Evolutionary conservation across 2,329 filamentous ascomycete genomes (phyloP), one percentile per base, ranked within the genome.

Genomic region (Bipolaris victoriae): DNA sequence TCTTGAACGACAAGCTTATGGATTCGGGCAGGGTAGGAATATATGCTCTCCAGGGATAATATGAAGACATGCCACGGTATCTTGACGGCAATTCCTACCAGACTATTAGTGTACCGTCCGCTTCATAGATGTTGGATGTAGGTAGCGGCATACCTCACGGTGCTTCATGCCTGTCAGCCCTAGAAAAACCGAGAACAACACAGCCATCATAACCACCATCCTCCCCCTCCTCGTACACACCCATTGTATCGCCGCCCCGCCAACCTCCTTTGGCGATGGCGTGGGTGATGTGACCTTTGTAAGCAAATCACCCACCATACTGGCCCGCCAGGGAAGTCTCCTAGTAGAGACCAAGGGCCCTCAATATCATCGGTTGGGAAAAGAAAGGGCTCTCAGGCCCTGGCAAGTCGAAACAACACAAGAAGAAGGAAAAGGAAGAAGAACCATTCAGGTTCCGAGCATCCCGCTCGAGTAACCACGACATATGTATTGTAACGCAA

Each of bases 21-120:
- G 64, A 60, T n/a, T 67, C 58, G 13, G 71, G 70, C 9, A 67
- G 40, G 36, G 61, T 59, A 1, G 68, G 65, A 4, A 67, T 60
- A 44, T 71, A 59, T 1, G 69, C 66, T 46, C 62, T 69, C 74
- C 74, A 76, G 54, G 65, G 63, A 56, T 70, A 67, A 31, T 65
- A 70, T 20, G 62, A 51, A 15, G 69, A 70, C 13, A 75, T 24
- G 29, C 65, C 54, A 20, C 67, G 63, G 57, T 74, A 73, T 43
- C 52, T 61, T 22, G 64, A 61, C 5, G 71, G 67, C 52, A 75
- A 62, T 2, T 63, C 61, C 67, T 74, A 41, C 3, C 10, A 7
- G 22, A 49, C 31, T 20, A 29, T 59, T 45, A 63, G 55, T 49
- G 45, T 53, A 40, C 48, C 18, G 7, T 26, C 7, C 36, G 15